Percentiles rank a stretch among this genome's conserved stretches.
These are phyloP conservation scores for Colletotrichum cordylinicola DNA, from an alignment of 2,329 filamentous ascomycete species.

Conservation along the genomic window DNA sequence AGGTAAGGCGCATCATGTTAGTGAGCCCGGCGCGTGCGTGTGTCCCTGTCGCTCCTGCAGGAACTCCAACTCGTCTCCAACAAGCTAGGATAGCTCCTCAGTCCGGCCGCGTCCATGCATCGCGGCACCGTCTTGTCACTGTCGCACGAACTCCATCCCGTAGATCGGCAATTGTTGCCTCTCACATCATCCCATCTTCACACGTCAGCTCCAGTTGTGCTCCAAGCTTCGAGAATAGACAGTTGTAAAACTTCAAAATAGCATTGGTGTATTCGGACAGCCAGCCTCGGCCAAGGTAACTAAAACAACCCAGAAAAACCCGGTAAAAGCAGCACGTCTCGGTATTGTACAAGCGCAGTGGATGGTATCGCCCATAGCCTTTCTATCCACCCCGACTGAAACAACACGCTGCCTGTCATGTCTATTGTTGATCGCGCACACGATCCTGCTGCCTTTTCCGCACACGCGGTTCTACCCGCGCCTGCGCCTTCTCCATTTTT, in stretches of 20 bases:
- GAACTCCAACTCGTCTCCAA: background rate
- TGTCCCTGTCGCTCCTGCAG: background rate
- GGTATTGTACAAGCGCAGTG: slow-evolving; percentile 26
- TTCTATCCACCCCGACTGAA: slow-evolving; percentile 25
- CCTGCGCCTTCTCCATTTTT: background rate
- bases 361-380: slow-evolving; percentile 24
- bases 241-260: slow-evolving; percentile 12
- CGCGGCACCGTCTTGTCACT: background rate
- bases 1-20: background rate
- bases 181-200: background rate
- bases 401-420: slow-evolving; percentile 24
- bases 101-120: background rate
- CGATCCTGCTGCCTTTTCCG: slow-evolving; percentile 17
- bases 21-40: background rate
- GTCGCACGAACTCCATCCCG: background rate
- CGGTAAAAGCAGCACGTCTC: slow-evolving; percentile 22
- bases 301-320: slow-evolving; percentile 24
- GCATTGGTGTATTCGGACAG: slow-evolving; percentile 19
- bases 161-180: slow-evolving; percentile 3
- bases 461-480: background rate
- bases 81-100: background rate
- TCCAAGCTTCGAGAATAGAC: background rate
- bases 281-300: slow-evolving; percentile 12
- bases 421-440: slow-evolving; percentile 18
- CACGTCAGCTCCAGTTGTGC: background rate